Evolutionary conservation across 768 basidiomycete genomes (phyloP).

Genomic region (Suillus variegatus): DNA sequence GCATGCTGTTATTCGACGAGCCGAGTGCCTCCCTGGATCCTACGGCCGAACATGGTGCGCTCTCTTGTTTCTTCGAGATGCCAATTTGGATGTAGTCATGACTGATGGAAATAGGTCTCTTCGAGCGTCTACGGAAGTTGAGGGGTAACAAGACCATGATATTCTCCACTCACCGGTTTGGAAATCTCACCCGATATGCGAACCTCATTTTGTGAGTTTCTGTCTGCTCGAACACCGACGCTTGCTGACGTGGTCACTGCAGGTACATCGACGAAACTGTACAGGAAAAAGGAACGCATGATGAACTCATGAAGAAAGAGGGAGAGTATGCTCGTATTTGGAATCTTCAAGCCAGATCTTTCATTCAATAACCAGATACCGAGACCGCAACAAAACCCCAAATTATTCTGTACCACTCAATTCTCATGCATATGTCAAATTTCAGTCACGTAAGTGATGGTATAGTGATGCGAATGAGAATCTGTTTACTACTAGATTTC

Average conservation of each 20-base stretch:
- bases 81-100: neutral
- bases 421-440: neutral
- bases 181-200: slow-evolving; percentile 69
- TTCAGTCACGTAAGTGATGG: neutral
- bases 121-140: slow-evolving; percentile 67
- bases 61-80: neutral
- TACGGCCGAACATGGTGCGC: slow-evolving; percentile 66
- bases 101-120: slow-evolving; percentile 48
- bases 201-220: slow-evolving; percentile 62
- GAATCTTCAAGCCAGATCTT: slow-evolving; percentile 72
- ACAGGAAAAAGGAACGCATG: slow-evolving; percentile 68
- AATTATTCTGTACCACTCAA: neutral
- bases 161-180: slow-evolving; percentile 66
- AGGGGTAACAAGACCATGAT: slow-evolving; percentile 82
- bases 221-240: neutral
- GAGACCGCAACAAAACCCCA: neutral
- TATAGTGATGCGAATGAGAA: neutral
- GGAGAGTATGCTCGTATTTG: slow-evolving; percentile 77
- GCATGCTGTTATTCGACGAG: slow-evolving; percentile 69
- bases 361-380: slow-evolving; percentile 35
- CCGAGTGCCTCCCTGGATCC: slow-evolving; percentile 77
- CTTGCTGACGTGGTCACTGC: neutral
- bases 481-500: neutral
- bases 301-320: slow-evolving; percentile 48
- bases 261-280: slow-evolving; percentile 75